Percentiles rank a stretch among this genome's conserved stretches.
Conservation (phyloP, 192 early-diverging fungal species). For the Phlyctochytrium arcticum region DNA sequence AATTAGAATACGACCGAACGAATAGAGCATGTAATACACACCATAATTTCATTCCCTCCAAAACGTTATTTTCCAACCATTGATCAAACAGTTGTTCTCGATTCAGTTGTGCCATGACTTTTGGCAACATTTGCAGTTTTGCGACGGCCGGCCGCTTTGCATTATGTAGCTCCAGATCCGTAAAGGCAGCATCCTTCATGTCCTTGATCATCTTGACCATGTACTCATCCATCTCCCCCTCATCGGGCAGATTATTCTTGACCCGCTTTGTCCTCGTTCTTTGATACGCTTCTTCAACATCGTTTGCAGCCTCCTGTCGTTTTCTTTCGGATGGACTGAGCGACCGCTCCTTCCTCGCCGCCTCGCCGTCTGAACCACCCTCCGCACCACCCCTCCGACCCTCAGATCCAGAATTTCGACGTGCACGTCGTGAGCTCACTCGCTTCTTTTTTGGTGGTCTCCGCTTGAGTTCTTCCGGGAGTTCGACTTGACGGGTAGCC, state of each 20-base stretch:
- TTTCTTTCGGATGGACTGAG: constrained; percentile 15
- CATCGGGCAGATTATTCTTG: constrained; percentile 33
- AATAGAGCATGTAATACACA: neutral
- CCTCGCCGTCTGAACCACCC: constrained; percentile 19
- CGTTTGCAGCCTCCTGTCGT: constrained; percentile 27
- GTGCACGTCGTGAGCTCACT: neutral
- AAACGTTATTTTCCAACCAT: constrained; percentile 78
- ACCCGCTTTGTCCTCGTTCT: constrained; percentile 32
- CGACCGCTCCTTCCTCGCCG: neutral
- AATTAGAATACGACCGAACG: neutral
- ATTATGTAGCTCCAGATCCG: constrained; percentile 59
- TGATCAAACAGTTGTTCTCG: constrained; percentile 64
- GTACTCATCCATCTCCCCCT: constrained; percentile 43
- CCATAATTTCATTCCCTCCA: constrained; percentile 80
- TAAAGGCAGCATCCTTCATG: constrained; percentile 60
- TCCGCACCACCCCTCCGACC: neutral
- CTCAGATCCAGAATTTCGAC: neutral
- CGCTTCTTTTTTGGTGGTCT: constrained; percentile 3
- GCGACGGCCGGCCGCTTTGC: constrained; percentile 59
- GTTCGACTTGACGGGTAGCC: constrained; percentile 4
- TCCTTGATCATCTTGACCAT: constrained; percentile 37
- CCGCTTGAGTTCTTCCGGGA: constrained; percentile 11
- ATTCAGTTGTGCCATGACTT: constrained; percentile 43
- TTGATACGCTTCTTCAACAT: constrained; percentile 37
- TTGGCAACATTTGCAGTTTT: constrained; percentile 63